Conservation (phyloP, 805 yeast species). For the Komagataella pastoris region DNA sequence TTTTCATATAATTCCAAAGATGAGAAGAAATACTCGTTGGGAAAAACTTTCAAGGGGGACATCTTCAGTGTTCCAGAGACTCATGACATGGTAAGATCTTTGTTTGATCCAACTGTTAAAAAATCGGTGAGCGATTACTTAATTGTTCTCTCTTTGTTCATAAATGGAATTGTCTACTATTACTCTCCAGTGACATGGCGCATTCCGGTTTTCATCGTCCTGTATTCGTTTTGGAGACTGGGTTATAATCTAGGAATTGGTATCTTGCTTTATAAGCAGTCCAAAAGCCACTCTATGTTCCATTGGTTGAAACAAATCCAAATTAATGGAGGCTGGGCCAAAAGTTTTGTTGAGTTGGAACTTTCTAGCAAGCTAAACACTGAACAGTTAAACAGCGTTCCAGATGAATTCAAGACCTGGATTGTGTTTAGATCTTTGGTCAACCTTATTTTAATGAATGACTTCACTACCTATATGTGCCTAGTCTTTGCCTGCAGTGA, state of each 20-base stretch:
- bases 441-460: conserved; percentile 75
- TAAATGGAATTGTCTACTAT: conserved; percentile 20
- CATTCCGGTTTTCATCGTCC: conserved; percentile 28
- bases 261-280: conserved; percentile 48
- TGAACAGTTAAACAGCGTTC: conserved; percentile 20
- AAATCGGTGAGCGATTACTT: conserved; percentile 56
- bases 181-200: conserved; percentile 11
- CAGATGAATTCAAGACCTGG: conserved; percentile 78
- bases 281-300: conserved; percentile 43
- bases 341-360: conserved; percentile 32
- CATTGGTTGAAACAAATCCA: conserved; percentile 14
- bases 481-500: conserved; percentile 34
- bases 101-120: conserved; percentile 62
- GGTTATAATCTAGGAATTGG: conserved; percentile 79
- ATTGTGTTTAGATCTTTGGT: conserved; percentile 65
- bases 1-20: conserved; percentile 6
- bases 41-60: conserved; percentile 30
- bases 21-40: conserved; percentile 13
- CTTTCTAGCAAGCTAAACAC: conserved; percentile 9
- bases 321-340: conserved; percentile 12
- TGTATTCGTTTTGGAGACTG: conserved; percentile 64
- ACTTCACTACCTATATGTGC: conserved; percentile 62
- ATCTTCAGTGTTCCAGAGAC: conserved; percentile 46
- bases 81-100: conserved; percentile 72
- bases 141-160: conserved; percentile 32